Evolutionary conservation across 306 rosid species (phyloP), one percentile per base, ranked within the genome.

Genomic region (Boehmeria nivea): DNA sequence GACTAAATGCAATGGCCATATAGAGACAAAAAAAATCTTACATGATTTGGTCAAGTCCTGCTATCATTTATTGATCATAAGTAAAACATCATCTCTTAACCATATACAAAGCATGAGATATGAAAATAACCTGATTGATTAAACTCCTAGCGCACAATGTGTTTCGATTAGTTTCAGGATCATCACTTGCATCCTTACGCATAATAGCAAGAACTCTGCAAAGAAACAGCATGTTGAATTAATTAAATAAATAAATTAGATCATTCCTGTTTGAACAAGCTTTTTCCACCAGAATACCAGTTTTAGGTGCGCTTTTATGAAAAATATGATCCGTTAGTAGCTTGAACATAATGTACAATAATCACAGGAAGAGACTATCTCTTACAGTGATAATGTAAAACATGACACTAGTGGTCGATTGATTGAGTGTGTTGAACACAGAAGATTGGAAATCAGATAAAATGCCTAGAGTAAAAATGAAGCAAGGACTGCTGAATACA

Each of bases 191-290:
- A 79, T 91, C 96, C 1, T 51, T 47, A 53, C 65, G 79, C 94
- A 91, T 84, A 65, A 85, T 91, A 63, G 87, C 86, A 50, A 84
- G 87, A 51, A 91, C 99, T 71, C 99, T 91, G 78, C 85, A 82
- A 27, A 74, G 68, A 18, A 51, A 66, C 52, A 65, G n/a, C n/a
- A n/a, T 33, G 38, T 5, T 33, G 38, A 19, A 53, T 60, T 40
- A 40, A 16, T 18, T 25, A 54, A 61, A 18, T 10, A 68, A 37
- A 47, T 20, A 14, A 37, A 51, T 25, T n/a, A 42, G 18, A 43
- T 19, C 13, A 28, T 18, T 36, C 54, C 51, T 19, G 25, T 31
- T 17, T 43, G 17, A 5, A 16, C 25, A 14, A 24, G 6, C 16
- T 14, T 23, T 19, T n/a, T 20, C 44, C 5, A 15, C 48, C 3